Conservation (phyloP, 306 rosid species). For the Casuarina cunninghamiana region DNA sequence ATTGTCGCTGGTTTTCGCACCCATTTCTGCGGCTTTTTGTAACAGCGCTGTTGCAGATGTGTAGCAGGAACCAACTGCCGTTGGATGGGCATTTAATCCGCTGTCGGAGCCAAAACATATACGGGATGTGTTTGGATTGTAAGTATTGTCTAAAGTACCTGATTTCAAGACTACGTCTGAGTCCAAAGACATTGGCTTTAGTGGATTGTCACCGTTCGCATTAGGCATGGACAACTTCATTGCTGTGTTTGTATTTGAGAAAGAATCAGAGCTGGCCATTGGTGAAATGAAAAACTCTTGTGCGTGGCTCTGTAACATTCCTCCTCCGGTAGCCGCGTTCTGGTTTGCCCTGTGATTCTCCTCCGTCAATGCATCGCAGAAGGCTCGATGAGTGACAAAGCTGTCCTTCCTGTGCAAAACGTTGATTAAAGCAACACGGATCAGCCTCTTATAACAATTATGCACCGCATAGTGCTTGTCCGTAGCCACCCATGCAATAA, state of each 20-base stretch:
- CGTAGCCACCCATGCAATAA: background rate
- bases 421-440: background rate
- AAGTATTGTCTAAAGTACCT: background rate
- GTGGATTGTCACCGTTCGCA: slow-evolving; percentile 37
- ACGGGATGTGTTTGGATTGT: background rate
- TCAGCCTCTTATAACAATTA: background rate
- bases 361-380: slow-evolving; percentile 94
- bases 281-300: slow-evolving; percentile 48
- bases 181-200: slow-evolving; percentile 4
- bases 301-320: slow-evolving; percentile 46
- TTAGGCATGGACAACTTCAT: background rate
- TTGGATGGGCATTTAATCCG: slow-evolving; percentile 13
- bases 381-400: slow-evolving; percentile 98
- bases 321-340: slow-evolving; percentile 16
- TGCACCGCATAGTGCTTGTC: background rate
- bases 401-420: slow-evolving; percentile 78
- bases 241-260: background rate
- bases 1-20: slow-evolving; percentile 35
- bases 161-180: background rate
- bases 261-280: slow-evolving; percentile 26
- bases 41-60: slow-evolving; percentile 80
- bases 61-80: slow-evolving; percentile 45
- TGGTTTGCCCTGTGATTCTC: slow-evolving; percentile 77
- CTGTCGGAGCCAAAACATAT: background rate
- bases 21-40: slow-evolving; percentile 88